Evolutionary conservation across 1,139 yeast species (phyloP).

Genomic region (Nakaseomyces kungkrabaensis): DNA sequence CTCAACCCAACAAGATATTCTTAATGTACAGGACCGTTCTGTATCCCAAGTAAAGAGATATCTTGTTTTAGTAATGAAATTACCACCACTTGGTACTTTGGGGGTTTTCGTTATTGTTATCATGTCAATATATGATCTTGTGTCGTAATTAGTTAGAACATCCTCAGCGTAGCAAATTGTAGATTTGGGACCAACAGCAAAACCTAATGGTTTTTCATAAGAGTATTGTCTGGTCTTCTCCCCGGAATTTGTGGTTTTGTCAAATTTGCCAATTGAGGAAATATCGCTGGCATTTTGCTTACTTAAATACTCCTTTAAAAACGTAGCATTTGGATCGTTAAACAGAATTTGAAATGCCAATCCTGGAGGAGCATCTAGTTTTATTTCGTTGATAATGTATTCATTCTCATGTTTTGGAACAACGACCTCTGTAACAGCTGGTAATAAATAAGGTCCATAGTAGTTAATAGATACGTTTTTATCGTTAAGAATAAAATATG

Average conservation of each 20-base stretch:
- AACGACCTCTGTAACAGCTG: neutral
- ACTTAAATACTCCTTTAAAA: slow-evolving; percentile 44
- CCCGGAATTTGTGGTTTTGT: slow-evolving; percentile 32
- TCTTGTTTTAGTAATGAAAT: slow-evolving; percentile 68
- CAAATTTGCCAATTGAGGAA: slow-evolving; percentile 39
- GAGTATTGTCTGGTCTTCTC: slow-evolving; percentile 24
- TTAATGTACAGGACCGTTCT: slow-evolving; percentile 49
- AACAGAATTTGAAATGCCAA: slow-evolving; percentile 58
- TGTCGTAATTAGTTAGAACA: slow-evolving; percentile 50
- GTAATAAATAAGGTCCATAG: neutral
- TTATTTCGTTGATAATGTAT: slow-evolving; percentile 40
- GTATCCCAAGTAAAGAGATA: slow-evolving; percentile 67
- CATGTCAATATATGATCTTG: slow-evolving; percentile 45
- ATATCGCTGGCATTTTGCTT: slow-evolving; percentile 65
- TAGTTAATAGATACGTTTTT: neutral
- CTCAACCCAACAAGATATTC: slow-evolving; percentile 60
- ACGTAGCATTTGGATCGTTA: slow-evolving; percentile 52
- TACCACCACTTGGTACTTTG: slow-evolving; percentile 87
- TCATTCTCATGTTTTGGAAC: slow-evolving; percentile 35
- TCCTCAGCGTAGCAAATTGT: slow-evolving; percentile 73
- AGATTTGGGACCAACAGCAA: slow-evolving; percentile 86
- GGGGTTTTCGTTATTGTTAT: slow-evolving; percentile 73
- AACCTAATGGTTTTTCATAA: slow-evolving; percentile 70
- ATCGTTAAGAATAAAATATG: neutral
- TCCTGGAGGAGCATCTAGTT: slow-evolving; percentile 64